Evolutionary conservation across 176 grass and related monocot genomes (phyloP), one percentile per base, ranked within the genome.

Genomic region (Aegilops sharonensis): DNA sequence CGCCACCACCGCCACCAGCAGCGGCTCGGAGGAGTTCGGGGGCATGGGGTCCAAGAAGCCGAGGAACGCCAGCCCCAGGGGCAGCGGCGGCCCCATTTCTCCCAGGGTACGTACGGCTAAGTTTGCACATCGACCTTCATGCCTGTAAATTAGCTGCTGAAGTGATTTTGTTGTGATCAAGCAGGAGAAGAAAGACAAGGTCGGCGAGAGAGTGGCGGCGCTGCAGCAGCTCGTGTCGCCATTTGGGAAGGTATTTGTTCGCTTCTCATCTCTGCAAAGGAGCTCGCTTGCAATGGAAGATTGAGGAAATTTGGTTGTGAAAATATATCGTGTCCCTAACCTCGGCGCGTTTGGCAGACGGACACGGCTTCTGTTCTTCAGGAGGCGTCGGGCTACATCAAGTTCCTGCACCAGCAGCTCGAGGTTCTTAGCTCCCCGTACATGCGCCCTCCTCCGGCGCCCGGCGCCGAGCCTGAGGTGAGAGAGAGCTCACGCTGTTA

Each of bases 161-260:
- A 60, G 30, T 39, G 15, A 52, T 63, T 3, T 79, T 71, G 25
- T 35, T 79, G 64, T 47, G 34, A 85, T 30, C 29, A 42, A 88
- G 36, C 88, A 95, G 97, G 94, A 98, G 88, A 98, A 98, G 92
- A 98, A 98, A 85, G 96, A 98, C 75, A 98, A 92, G 90, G 75
- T 98, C 32, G 90, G 93, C 34, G 93, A 98, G 90, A 83, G 88
- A 76, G 92, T 98, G 11, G 67, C 86, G 2, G 90, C 92, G 66
- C 81, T 98, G 80, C 97, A 98, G 85, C 90, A 98, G 61, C 92
- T 98, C 14, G 97, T 98, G 56, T 98, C 93, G 25, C 97, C 97
- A 32, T 98, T 91, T 12, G 97, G 97, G 43, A 98, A 98, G 92
- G 97, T 98, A 81, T 2, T 64, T 1, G 4, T 20, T 69, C 4